Evolutionary conservation across 2,329 filamentous ascomycete genomes (phyloP).

Genomic region (Chaetomium olivaceum): DNA sequence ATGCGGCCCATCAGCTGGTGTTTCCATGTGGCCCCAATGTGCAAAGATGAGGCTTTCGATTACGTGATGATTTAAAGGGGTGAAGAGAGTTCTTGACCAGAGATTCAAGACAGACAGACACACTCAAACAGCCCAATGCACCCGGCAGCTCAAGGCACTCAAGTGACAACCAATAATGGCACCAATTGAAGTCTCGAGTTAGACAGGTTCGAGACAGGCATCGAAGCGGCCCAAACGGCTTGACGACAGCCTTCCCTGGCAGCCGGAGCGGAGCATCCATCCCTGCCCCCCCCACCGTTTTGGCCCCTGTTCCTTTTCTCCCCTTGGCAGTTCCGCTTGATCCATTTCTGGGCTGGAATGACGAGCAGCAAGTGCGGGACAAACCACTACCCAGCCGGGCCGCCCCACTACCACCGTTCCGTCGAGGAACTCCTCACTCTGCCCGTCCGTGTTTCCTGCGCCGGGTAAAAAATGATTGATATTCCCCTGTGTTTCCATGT

Average conservation of each 20-base stretch:
- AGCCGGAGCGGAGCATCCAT: neutral
- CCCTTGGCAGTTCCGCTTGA: conserved; percentile 9
- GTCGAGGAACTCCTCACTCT: conserved; percentile 27
- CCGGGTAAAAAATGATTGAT: conserved; percentile 28
- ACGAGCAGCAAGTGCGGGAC: conserved; percentile 26
- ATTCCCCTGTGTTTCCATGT: conserved; percentile 25
- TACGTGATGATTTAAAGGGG: conserved; percentile 25
- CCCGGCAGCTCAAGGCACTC: neutral
- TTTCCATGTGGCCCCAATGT: conserved; percentile 26
- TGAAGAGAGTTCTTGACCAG: neutral
- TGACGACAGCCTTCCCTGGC: neutral
- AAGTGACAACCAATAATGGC: neutral
- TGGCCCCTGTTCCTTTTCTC: neutral
- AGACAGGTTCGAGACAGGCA: neutral
- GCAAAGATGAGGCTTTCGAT: conserved; percentile 23
- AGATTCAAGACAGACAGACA: neutral
- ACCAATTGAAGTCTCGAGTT: neutral
- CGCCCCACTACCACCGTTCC: conserved; percentile 26
- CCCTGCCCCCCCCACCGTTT: neutral
- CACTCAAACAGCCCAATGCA: neutral
- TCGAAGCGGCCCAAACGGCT: conserved; percentile 2
- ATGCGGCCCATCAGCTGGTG: conserved; percentile 26
- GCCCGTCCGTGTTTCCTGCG: conserved; percentile 12
- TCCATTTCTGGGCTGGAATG: conserved; percentile 24
- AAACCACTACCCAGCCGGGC: conserved; percentile 20